Evolutionary conservation across 2,329 filamentous ascomycete genomes (phyloP).

Genomic region (Penicillium sp.): DNA sequence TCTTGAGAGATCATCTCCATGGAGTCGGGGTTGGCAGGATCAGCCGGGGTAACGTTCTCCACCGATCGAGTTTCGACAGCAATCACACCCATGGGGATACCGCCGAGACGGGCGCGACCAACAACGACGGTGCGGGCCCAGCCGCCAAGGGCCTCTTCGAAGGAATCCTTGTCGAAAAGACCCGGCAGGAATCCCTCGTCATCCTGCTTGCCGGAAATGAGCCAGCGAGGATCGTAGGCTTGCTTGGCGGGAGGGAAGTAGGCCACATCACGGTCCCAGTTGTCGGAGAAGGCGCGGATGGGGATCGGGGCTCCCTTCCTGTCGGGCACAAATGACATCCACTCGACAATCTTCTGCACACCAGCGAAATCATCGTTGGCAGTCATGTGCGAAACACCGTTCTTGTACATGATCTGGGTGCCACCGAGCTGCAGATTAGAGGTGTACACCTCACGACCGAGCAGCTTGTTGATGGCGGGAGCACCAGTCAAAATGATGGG

Average conservation of each 20-base stretch:
- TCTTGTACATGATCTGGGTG: conserved; percentile 99
- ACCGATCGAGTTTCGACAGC: conserved; percentile 92
- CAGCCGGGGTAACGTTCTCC: conserved; percentile 93
- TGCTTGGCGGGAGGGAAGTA: conserved; percentile 76
- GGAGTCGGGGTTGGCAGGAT: conserved; percentile 96
- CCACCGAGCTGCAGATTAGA: conserved; percentile 98
- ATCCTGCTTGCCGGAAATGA: conserved; percentile 82
- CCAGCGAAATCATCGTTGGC: conserved; percentile 96
- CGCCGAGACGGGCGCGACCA: conserved; percentile 89
- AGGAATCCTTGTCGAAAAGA: conserved; percentile 94
- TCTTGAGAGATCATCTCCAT: conserved; percentile 93
- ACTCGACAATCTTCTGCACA: conserved; percentile 95
- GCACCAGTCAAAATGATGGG: conserved; percentile 98
- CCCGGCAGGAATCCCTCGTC: conserved; percentile 79
- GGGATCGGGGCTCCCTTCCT: conserved; percentile 89
- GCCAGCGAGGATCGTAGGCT: conserved; percentile 85
- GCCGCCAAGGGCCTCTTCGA: conserved; percentile 90
- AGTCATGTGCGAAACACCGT: conserved; percentile 98
- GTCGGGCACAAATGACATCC: conserved; percentile 95
- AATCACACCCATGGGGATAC: conserved; percentile 97
- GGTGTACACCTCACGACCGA: conserved; percentile 96
- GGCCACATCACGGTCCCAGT: conserved; percentile 86
- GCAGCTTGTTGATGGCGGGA: conserved; percentile 93
- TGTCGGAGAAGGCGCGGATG: conserved; percentile 77
- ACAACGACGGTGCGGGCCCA: conserved; percentile 97